A percentile compares a stretch with the other conserved stretches of the same genome.
Evolutionary conservation across 169 alveolate genomes (phyloP).

Genomic region (Eimeria falciformis): DNA sequence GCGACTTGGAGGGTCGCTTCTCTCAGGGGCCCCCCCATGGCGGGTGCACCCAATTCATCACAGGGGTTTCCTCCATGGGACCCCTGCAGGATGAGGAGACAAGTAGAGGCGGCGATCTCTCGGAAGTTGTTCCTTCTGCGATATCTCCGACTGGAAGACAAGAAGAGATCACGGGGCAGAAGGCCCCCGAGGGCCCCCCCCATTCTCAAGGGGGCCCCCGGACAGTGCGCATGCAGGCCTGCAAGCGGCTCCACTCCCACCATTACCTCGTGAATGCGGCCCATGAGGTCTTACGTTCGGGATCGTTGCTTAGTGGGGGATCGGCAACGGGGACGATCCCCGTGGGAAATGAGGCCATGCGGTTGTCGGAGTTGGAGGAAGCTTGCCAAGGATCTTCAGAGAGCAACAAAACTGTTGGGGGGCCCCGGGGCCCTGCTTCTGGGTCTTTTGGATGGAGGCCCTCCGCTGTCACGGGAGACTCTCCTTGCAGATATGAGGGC

Average conservation of each 20-base stretch:
- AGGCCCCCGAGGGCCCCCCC: neutral
- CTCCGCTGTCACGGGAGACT: neutral
- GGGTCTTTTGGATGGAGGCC: neutral
- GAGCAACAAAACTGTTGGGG: neutral
- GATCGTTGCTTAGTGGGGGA: neutral
- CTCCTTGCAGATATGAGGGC: neutral
- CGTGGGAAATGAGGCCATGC: neutral
- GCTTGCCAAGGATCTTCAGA: neutral
- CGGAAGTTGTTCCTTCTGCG: neutral
- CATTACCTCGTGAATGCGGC: constrained; percentile 14
- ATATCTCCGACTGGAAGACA: neutral
- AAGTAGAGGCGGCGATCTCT: neutral
- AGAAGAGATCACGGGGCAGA: neutral
- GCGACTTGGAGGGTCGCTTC: too few relatives aligned
- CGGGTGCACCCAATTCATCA: neutral
- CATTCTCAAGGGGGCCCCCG: constrained; percentile 25
- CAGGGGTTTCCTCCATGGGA: neutral
- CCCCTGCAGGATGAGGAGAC: neutral
- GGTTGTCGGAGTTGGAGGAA: neutral
- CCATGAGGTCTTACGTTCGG: neutral
- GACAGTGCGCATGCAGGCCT: constrained; percentile 20
- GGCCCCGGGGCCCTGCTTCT: neutral
- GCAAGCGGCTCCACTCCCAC: neutral
- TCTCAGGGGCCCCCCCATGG: too few relatives aligned
- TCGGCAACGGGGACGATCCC: neutral